Evolutionary conservation across 768 basidiomycete genomes (phyloP).

Genomic region (Leccinum uliginosum): DNA sequence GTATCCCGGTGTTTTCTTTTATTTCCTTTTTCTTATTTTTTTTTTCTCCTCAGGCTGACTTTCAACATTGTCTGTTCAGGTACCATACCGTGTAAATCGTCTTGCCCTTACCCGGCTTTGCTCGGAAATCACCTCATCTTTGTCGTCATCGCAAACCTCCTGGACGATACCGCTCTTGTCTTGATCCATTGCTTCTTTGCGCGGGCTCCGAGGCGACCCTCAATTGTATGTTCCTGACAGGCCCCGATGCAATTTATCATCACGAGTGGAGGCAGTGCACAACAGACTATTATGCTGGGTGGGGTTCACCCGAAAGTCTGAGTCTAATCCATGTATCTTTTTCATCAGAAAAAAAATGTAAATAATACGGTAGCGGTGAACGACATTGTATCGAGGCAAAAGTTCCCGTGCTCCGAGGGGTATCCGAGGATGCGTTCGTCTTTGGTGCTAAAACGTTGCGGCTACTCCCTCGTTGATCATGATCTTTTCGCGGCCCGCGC

Average conservation of each 20-base stretch:
- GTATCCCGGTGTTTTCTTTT: conserved; percentile 8
- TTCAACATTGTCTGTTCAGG: conserved; percentile 6
- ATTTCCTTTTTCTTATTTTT: not conserved
- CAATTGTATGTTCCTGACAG: conserved; percentile 21
- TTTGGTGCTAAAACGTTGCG: not conserved
- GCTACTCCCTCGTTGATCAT: not conserved
- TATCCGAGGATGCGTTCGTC: not conserved
- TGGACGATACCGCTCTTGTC: not conserved
- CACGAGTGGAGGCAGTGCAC: conserved; percentile 12
- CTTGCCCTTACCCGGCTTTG: conserved; percentile 5
- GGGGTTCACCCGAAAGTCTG: not conserved
- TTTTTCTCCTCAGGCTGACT: conserved; percentile 3
- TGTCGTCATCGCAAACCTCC: not conserved
- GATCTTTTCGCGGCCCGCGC: not conserved
- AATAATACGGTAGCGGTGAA: conserved; percentile 4
- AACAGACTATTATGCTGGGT: not conserved
- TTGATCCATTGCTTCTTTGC: conserved; percentile 13
- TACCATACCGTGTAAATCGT: conserved; percentile 15
- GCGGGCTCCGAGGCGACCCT: conserved; percentile 31
- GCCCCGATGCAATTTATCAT: conserved; percentile 23
- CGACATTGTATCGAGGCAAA: not conserved
- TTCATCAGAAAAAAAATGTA: conserved; percentile 8
- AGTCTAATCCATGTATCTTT: not conserved
- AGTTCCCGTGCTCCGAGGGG: not conserved
- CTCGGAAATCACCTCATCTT: conserved; percentile 23